Evolutionary conservation across 2,329 filamentous ascomycete genomes (phyloP), one percentile per base, ranked within the genome.

Genomic region (Arthrobotrys sinensis): DNA sequence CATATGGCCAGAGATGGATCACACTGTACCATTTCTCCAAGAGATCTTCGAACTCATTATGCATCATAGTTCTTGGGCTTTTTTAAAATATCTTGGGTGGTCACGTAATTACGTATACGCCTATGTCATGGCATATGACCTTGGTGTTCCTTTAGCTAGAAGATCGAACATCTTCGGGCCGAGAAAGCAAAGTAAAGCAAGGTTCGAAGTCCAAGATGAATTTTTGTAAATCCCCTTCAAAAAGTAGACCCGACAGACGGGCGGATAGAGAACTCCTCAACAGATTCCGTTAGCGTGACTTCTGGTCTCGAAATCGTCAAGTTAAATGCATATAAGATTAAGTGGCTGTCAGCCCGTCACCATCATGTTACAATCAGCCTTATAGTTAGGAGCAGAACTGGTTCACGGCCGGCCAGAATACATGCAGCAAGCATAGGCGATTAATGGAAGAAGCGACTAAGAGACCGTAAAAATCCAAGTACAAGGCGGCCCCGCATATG

Each of bases 401-500:
- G 12, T 38, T 38, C 36, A 38, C 36, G 36, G 36, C 7, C 6
- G 12, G 12, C 36, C 36, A 38, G 36, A 12, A 12, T 38, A 12
- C 36, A 38, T 38, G 36, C 7, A 66, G 43, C 63, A 52, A 21
- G 5, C 16, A 32, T 68, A 55, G 65, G 38, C 24, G 65, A 36
- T 28, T 50, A 19, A 50, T 50, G 43, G 28, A 28, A 36, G 43
- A 36, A n/a, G 38, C 38, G 36, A 60, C 16, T 10, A 40, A 60
- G 12, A 5, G 40, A 11, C 57, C 24, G 19, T 12, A 34, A 10
- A 32, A 11, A 52, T 28, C 11, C 16, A 48, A 16, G n/a, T 14
- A 48, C 48, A 72, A 72, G 68, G 68, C 57, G 57, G 57, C 68
- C 68, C 68, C 68, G 68, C 68, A 71, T 52, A 64, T 68, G 65